Percentiles rank a stretch among this genome's conserved stretches.
phyloP scores from a whole-genome alignment of 352 stramenopile genomes.

The Thraustochytrium sp. region DNA sequence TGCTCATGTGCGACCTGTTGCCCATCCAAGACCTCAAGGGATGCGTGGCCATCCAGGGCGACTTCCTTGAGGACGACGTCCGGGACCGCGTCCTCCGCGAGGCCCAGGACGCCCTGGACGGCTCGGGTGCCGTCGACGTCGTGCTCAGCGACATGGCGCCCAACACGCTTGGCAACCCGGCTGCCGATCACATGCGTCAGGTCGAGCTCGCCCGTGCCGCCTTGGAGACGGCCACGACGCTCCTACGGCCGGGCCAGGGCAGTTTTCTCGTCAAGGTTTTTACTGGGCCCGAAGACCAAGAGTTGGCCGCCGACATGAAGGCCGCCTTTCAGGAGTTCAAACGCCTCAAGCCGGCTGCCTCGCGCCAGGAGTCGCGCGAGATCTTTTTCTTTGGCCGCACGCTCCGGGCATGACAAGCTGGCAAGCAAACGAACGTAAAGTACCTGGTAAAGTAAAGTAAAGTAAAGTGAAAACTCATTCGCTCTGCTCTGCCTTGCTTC shows the following conservation, averaged over 20 bases:
- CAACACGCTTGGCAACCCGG: constrained; percentile 67
- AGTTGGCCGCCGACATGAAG: constrained; percentile 69
- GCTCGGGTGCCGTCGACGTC: constrained; percentile 61
- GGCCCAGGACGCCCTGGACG: constrained; percentile 39
- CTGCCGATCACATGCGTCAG: constrained; percentile 68
- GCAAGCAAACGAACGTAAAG: neutral
- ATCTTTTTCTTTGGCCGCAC: constrained; percentile 67
- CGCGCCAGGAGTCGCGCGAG: constrained; percentile 69
- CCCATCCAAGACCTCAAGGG: constrained; percentile 66
- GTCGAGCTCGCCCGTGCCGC: constrained; percentile 74
- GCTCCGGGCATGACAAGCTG: neutral
- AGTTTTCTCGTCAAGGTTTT: constrained; percentile 73
- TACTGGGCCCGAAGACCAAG: constrained; percentile 64
- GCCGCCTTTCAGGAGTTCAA: constrained; percentile 63
- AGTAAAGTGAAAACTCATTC: too few species aligned
- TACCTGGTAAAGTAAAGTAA: neutral
- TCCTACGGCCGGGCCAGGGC: constrained; percentile 62
- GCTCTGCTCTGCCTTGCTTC: too few species aligned
- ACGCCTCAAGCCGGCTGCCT: constrained; percentile 69
- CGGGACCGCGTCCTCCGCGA: constrained; percentile 56
- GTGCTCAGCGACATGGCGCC: constrained; percentile 80
- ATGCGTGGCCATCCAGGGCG: constrained; percentile 64
- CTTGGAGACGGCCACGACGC: constrained; percentile 71
- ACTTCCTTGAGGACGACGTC: constrained; percentile 65
- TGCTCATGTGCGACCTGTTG: constrained; percentile 69